Percentiles rank a stretch among this genome's conserved stretches.
Evolutionary conservation across 768 basidiomycete genomes (phyloP).

Genomic region (Solioccasus polychromus): DNA sequence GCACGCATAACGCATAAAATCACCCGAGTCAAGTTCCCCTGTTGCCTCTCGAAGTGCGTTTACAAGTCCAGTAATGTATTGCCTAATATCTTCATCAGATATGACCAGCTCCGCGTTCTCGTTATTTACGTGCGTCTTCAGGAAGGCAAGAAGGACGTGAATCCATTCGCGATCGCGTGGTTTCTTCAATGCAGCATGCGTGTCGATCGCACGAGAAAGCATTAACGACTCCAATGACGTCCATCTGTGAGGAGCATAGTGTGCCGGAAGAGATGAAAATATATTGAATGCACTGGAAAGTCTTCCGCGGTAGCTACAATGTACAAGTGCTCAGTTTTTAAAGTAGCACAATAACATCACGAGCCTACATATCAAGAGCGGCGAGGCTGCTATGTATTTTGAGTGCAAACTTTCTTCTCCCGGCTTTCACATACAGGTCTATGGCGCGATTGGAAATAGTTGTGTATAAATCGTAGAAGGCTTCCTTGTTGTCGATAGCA

Average conservation of each 20-base stretch:
- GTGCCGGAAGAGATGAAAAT: slow-evolving; percentile 79
- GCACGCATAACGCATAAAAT: slow-evolving; percentile 9
- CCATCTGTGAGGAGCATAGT: slow-evolving; percentile 83
- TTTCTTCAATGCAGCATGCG: slow-evolving; percentile 55
- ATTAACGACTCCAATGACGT: slow-evolving; percentile 75
- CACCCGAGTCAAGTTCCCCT: slow-evolving; percentile 54
- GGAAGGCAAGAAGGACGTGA: slow-evolving; percentile 70
- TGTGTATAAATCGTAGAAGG: slow-evolving; percentile 79
- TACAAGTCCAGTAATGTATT: slow-evolving; percentile 53
- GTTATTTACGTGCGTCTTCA: slow-evolving; percentile 65
- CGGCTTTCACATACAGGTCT: slow-evolving; percentile 79
- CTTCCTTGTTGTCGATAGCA: slow-evolving; percentile 51
- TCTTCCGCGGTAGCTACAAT: slow-evolving; percentile 62
- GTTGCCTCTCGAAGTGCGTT: slow-evolving; percentile 47
- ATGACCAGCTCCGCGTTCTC: slow-evolving; percentile 51
- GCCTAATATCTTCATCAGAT: slow-evolving; percentile 46
- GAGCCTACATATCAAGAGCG: slow-evolving; percentile 82
- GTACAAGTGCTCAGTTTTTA: slow-evolving; percentile 8
- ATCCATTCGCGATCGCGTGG: slow-evolving; percentile 77
- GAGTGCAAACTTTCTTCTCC: slow-evolving; percentile 80
- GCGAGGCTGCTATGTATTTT: slow-evolving; percentile 85
- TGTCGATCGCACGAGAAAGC: slow-evolving; percentile 70
- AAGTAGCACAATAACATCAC: slow-evolving; percentile 1
- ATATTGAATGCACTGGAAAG: slow-evolving; percentile 61
- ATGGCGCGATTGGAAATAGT: slow-evolving; percentile 76